Percentiles rank a stretch among this genome's conserved stretches.
Evolutionary conservation across 768 basidiomycete species (phyloP).

Genomic region (Auriculariales sp.): DNA sequence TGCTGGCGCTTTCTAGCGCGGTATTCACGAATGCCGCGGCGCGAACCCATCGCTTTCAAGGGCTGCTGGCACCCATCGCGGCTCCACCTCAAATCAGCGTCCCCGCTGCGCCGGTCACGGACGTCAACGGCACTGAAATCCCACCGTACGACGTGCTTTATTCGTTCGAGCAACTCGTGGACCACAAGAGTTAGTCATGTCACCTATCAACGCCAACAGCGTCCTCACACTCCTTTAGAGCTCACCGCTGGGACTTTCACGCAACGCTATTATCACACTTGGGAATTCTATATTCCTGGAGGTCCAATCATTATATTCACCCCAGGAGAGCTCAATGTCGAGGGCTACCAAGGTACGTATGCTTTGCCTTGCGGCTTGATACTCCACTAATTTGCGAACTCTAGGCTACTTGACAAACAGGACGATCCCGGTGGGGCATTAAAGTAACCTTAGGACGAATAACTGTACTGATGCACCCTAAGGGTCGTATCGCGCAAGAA

Average conservation of each 20-base stretch:
- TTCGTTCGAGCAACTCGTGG: slow-evolving; percentile 39
- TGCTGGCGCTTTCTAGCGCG: no score
- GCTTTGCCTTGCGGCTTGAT: no score
- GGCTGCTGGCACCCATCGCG: slow-evolving; percentile 7
- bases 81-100: slow-evolving; percentile 1
- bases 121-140: slow-evolving; percentile 9
- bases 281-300: slow-evolving; percentile 35
- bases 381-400: neutral
- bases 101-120: neutral
- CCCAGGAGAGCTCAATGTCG: slow-evolving; percentile 50
- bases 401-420: slow-evolving; percentile 4
- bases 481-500: slow-evolving; percentile 5
- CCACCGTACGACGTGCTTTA: slow-evolving; percentile 25
- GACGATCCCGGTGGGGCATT: no score
- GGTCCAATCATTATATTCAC: slow-evolving; percentile 53
- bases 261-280: neutral
- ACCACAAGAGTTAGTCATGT: slow-evolving; percentile 34
- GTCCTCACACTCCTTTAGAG: neutral
- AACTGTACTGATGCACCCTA: no score
- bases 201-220: neutral
- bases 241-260: slow-evolving; percentile 1
- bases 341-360: no score
- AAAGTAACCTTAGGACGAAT: no score
- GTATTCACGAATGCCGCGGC: no score
- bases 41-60: slow-evolving; percentile 11